Evolutionary conservation across 257 asterid genomes (phyloP).

Genomic region (Solanum habrochaites): DNA sequence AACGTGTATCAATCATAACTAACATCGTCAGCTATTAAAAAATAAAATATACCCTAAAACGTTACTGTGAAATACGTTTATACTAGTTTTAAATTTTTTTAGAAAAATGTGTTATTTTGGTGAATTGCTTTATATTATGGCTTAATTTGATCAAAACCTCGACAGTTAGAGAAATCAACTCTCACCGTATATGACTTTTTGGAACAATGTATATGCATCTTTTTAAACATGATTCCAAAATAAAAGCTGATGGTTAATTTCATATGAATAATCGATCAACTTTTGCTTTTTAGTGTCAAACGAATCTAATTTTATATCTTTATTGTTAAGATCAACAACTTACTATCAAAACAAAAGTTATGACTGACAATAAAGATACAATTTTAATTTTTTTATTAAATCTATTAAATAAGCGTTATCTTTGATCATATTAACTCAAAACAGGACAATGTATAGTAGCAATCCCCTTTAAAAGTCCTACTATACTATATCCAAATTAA

Average conservation of each 20-base stretch:
- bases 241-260: not conserved
- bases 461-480: not conserved
- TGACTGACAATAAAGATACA: not conserved
- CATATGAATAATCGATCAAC: not conserved
- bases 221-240: not conserved
- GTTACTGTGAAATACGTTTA: no score
- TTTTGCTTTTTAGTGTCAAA: not conserved
- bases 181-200: not conserved
- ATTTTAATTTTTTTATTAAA: no score
- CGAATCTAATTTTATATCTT: not conserved
- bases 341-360: no score
- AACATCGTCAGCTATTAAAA: no score
- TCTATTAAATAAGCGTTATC: rapidly evolving
- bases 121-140: no score
- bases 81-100: no score
- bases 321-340: not conserved
- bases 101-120: no score
- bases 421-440: not conserved
- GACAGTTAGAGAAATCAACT: not conserved
- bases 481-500: not conserved
- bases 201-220: not conserved
- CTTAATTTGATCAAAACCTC: no score
- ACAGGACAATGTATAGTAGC: not conserved
- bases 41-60: no score
- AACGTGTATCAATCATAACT: no score